These are phyloP conservation scores for Podila epicladia DNA, from an alignment of 192 early-diverging fungal genomes.

Conservation along the genomic window DNA sequence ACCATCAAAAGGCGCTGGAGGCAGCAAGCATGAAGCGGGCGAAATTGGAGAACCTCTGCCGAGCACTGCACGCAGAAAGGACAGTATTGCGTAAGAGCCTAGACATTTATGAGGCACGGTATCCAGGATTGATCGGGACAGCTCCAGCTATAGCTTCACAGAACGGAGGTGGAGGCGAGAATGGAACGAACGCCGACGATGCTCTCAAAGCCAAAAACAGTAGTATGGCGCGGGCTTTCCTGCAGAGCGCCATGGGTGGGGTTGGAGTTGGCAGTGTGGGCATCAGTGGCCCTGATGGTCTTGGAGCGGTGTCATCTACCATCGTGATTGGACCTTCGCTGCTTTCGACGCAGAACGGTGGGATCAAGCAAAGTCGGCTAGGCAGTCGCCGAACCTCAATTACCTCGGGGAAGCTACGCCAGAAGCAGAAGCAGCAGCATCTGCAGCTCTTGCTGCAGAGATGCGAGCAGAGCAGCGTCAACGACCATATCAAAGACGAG, in stretches of 20 bases:
- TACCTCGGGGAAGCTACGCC: conserved; percentile 6
- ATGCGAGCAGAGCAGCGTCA: neutral
- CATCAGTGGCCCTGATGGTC: neutral
- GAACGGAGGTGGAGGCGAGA: conserved; percentile 4
- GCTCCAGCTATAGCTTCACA: neutral
- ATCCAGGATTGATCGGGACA: conserved; percentile 4
- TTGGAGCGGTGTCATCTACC: neutral
- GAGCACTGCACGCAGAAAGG: conserved; percentile 64
- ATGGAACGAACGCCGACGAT: neutral
- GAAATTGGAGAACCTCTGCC: conserved; percentile 66
- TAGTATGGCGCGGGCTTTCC: neutral
- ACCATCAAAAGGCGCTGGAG: conserved; percentile 58
- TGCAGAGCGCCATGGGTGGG: neutral
- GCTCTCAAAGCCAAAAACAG: neutral
- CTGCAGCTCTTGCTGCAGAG: neutral
- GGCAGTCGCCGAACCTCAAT: conserved; percentile 4
- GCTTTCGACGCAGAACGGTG: conserved; percentile 4
- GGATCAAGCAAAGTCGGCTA: conserved; percentile 12
- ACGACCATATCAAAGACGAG: conserved; percentile 6
- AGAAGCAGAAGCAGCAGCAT: conserved; percentile 10
- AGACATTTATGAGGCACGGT: conserved; percentile 16
- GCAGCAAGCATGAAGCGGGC: conserved; percentile 53
- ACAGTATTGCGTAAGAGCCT: conserved; percentile 10
- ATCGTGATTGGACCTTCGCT: neutral
- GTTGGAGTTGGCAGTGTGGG: neutral